Base-by-base conservation (phyloP, 2,329 filamentous ascomycete species). In the Colletotrichum sp. region DNA sequence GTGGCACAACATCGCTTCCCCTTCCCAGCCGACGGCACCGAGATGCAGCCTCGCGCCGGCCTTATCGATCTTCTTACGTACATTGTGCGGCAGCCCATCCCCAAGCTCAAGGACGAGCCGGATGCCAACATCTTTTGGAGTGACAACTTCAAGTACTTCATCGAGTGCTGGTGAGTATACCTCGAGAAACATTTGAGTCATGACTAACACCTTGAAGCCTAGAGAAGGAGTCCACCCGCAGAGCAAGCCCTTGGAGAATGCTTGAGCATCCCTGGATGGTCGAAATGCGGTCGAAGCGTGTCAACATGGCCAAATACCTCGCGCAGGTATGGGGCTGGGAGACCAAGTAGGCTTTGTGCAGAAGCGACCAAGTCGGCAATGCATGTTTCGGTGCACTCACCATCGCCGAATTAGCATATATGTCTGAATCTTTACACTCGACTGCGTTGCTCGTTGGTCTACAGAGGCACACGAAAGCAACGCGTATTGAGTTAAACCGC, bases 1-100 rank as follows among this genome's bases (percentile, higher is more conserved):
- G 97, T 99, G n/a, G 97, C 97, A 52, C 97, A 99, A 84, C 96
- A 99, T 85, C 94, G 97, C 71, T 99, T 99, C 88, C 97, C 97
- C 3, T 99, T 99, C 91, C 96, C 96, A 4, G 96, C 96, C 9
- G 97, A 99, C 82, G 96, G 96, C 69, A 98, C 96, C 7, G 96
- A 98, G 85, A 96, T 97, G 93, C 96, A 98, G 83, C 96, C 96
- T 18, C 92, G 94, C 77, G 96, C 97, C 52, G 96, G 96, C 12
- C 88, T 99, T 77, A 99, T 99, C 80, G 97, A 99, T 84, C 90
- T 99, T 13, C 89, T 99, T 77, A 99, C 97, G 15, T 99, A 99
- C 84, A 99, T 99, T 83, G 97, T 99, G 60, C 93, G 95, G 79
- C 97, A 99, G 84, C 94, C 95, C 5, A 98, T 99, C 76, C 97